phyloP scores from a whole-genome alignment of 441 rosid genomes.

The Populus hybrid region DNA sequence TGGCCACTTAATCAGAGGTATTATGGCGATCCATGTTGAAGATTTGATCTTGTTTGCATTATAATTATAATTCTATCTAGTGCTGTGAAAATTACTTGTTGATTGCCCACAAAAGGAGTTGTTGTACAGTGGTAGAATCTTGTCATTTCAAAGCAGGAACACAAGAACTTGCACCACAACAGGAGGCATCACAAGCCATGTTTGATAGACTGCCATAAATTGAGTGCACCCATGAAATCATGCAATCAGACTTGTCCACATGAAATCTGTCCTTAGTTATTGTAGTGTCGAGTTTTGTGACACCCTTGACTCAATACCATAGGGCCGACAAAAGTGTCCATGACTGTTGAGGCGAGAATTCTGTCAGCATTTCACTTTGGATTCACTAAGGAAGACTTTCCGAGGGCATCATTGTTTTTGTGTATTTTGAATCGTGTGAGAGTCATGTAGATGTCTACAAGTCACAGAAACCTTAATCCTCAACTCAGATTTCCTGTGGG shows the following conservation, averaged over 20 bases:
- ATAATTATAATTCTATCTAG: not conserved
- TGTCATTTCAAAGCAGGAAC: not conserved
- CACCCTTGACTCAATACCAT: not conserved
- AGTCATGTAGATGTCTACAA: not conserved
- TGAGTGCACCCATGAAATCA: not conserved
- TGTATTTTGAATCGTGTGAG: conserved; percentile 1
- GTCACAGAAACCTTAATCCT: not conserved
- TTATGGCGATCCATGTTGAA: conserved; percentile 7
- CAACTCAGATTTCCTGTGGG: not conserved
- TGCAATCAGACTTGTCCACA: conserved; percentile 12
- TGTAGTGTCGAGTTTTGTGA: not conserved
- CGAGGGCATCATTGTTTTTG: not conserved
- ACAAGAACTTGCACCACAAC: conserved; percentile 1
- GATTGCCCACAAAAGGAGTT: not conserved
- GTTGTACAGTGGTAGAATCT: not conserved
- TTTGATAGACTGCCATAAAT: conserved; percentile 12
- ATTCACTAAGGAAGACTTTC: not conserved
- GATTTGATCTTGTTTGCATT: conserved; percentile 20
- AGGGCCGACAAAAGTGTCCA: conserved; percentile 12
- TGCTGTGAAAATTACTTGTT: not conserved
- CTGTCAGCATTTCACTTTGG: conserved; percentile 28
- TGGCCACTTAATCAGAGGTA: conserved; percentile 19
- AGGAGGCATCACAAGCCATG: conserved; percentile 15
- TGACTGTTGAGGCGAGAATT: conserved; percentile 18
- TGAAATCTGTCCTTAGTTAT: not conserved